phyloP scores from a whole-genome alignment of 306 rosid genomes.

The Lagenaria siceraria region DNA sequence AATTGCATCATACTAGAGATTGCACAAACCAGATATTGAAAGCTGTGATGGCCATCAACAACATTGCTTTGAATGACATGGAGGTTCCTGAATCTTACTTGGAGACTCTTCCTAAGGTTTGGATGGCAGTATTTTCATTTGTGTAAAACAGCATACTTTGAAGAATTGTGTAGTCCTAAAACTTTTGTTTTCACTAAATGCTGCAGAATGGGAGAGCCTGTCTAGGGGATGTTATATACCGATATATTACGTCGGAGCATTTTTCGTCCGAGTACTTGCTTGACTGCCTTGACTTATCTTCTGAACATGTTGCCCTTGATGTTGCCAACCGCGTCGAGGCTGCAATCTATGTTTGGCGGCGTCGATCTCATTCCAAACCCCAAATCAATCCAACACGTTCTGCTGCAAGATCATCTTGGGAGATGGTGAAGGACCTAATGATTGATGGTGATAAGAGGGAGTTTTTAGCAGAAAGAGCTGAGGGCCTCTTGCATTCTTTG shows the following conservation, averaged over 20 bases:
- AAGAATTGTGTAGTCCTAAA: neutral
- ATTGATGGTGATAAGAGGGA: slow-evolving; percentile 81
- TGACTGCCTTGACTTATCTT: slow-evolving; percentile 81
- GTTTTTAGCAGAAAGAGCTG: slow-evolving; percentile 77
- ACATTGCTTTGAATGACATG: slow-evolving; percentile 66
- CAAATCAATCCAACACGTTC: slow-evolving; percentile 48
- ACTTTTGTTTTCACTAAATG: neutral
- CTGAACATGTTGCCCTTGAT: slow-evolving; percentile 90
- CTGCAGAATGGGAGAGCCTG: slow-evolving; percentile 85
- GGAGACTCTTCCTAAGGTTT: slow-evolving; percentile 78
- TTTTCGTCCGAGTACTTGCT: slow-evolving; percentile 70
- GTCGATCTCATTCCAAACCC: slow-evolving; percentile 52
- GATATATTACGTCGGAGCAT: slow-evolving; percentile 76
- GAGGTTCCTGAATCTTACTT: slow-evolving; percentile 82
- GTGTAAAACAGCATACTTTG: neutral
- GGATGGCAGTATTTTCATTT: neutral
- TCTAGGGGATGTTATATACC: slow-evolving; percentile 72
- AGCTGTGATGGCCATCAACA: slow-evolving; percentile 86
- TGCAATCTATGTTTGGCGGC: slow-evolving; percentile 70
- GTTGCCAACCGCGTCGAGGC: slow-evolving; percentile 89
- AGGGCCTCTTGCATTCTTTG: slow-evolving; percentile 49
- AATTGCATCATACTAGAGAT: slow-evolving; percentile 68
- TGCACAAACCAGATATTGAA: slow-evolving; percentile 67
- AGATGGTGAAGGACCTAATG: slow-evolving; percentile 78
- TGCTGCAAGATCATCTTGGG: slow-evolving; percentile 85